These are phyloP conservation scores for Cercospora zeina DNA, from an alignment of 2,329 filamentous ascomycete species.

Conservation along the genomic window DNA sequence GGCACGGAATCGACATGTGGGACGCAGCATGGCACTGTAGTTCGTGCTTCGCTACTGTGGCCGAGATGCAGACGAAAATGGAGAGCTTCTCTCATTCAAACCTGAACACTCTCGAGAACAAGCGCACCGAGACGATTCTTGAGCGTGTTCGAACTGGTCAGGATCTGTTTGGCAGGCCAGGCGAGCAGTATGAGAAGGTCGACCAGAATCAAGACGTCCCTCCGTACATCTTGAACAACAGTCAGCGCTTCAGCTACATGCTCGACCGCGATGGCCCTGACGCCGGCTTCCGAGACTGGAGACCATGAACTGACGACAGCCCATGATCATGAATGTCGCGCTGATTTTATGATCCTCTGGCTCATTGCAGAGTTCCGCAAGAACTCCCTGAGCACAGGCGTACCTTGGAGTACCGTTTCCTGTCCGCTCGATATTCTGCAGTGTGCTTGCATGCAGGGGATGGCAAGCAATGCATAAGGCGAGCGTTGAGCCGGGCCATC, in stretches of 20 bases:
- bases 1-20: slow-evolving; percentile 49
- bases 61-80: slow-evolving; percentile 51
- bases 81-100: slow-evolving; percentile 35
- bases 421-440: neutral
- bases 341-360: neutral
- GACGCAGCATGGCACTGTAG: slow-evolving; percentile 64
- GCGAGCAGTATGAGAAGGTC: slow-evolving; percentile 52
- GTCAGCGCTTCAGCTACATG: slow-evolving; percentile 43
- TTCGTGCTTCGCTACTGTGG: slow-evolving; percentile 59
- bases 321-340: neutral
- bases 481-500: neutral
- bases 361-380: neutral
- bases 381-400: neutral
- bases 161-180: slow-evolving; percentile 13
- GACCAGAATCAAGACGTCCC: slow-evolving; percentile 58
- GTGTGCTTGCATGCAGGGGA: neutral
- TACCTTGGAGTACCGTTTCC: neutral
- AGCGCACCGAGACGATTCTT: neutral
- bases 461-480: neutral
- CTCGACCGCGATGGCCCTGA: slow-evolving; percentile 45
- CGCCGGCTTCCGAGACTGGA: slow-evolving; percentile 33
- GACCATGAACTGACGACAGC: neutral
- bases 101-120: slow-evolving; percentile 60
- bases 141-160: neutral
- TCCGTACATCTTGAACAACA: slow-evolving; percentile 44